phyloP scores from a whole-genome alignment of 345 rosid genomes.

The Barbarea vulgaris region DNA sequence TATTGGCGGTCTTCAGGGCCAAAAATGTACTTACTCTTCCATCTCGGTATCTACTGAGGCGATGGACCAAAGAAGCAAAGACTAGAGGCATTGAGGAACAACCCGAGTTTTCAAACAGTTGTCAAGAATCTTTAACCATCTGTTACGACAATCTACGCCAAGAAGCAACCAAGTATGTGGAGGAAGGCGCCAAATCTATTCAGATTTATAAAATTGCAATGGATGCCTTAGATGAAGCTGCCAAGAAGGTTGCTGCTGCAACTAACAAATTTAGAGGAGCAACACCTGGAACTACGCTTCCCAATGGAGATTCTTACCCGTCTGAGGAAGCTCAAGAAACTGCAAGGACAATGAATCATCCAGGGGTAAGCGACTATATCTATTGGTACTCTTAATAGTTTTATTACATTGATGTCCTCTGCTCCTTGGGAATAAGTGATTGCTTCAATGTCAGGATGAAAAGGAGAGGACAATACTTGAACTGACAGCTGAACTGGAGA shows the following conservation, averaged over 20 bases:
- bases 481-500: slow-evolving; percentile 65
- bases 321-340: slow-evolving; percentile 46
- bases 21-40: slow-evolving; percentile 74
- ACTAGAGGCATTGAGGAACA: slow-evolving; percentile 47
- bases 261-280: slow-evolving; percentile 51
- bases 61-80: slow-evolving; percentile 87
- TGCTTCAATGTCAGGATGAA: slow-evolving; percentile 52
- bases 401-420: background rate
- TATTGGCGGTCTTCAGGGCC: slow-evolving; percentile 74
- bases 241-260: slow-evolving; percentile 59
- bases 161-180: slow-evolving; percentile 73
- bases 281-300: slow-evolving; percentile 31
- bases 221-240: slow-evolving; percentile 71
- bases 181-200: slow-evolving; percentile 81
- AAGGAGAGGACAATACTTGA: slow-evolving; percentile 70
- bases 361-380: slow-evolving; percentile 51
- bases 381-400: background rate
- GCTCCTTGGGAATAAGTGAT: slow-evolving; percentile 16
- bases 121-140: slow-evolving; percentile 57
- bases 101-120: slow-evolving; percentile 45
- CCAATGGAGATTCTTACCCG: slow-evolving; percentile 52
- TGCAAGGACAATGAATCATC: slow-evolving; percentile 42
- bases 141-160: slow-evolving; percentile 71
- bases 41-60: slow-evolving; percentile 59
- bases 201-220: slow-evolving; percentile 70